Base-by-base conservation (phyloP, 139 green algal species). In the Ettlia oleoabundans region DNA sequence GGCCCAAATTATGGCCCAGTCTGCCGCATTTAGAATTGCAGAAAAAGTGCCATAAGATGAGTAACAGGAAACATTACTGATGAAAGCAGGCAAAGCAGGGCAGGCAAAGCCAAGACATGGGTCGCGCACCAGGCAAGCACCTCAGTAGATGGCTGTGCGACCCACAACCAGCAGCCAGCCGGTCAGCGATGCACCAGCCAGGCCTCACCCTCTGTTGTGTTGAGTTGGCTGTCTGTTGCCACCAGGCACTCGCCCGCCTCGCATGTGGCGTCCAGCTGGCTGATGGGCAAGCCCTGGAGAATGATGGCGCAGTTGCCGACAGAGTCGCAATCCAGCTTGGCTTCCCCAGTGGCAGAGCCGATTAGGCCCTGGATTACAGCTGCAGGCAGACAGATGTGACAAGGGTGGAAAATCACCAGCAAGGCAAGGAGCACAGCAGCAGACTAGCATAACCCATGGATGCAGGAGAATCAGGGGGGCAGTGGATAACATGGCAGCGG, bases 161-260 rank as follows among this genome's bases (percentile, higher is more conserved):
- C n/a, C n/a, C n/a, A n/a, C n/a, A n/a, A n/a, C n/a, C n/a, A n/a
- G n/a, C n/a, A n/a, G n/a, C n/a, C n/a, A n/a, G n/a, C n/a, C n/a
- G n/a, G n/a, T n/a, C n/a, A n/a, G n/a, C n/a, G n/a, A n/a, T n/a
- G n/a, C n/a, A n/a, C 47, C 47, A 24, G 13, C 47, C 47, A 15
- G 13, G 10, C 47, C 47, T 58, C 55, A 65, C 55, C 55, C 30
- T 22, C 37, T 55, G 67, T 53, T 37, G 67, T 32, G 37, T 40
- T 58, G 37, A 55, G 15, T 5, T 47, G 22, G 1, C 21, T 65
- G 30, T n/a, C 2, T 9, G 30, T 53, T 4, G 84, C 42, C 53
- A 86, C 53, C 22, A 88, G 26, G 78, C 84, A 88, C 79, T 88
- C 84, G 8, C 70, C 73, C 1, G 53, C 69, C n/a, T 52, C 4